These are phyloP conservation scores for Trametes punicea DNA, from an alignment of 768 basidiomycete genomes.

Conservation along the genomic window DNA sequence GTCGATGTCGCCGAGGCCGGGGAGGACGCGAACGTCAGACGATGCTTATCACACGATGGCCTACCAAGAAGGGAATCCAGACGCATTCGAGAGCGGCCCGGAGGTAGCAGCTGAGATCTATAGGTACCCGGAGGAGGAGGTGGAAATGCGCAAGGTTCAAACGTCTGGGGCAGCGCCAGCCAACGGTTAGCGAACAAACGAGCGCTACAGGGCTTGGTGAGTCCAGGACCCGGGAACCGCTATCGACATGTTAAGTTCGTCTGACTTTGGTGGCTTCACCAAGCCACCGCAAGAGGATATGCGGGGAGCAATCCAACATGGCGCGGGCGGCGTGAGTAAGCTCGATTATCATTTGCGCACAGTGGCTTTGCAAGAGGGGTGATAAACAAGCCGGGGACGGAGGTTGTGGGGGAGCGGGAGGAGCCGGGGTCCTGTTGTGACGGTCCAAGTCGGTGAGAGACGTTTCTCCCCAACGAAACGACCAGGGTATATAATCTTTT, in stretches of 20 bases:
- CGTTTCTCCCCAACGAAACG: constrained; percentile 17
- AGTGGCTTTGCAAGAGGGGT: background rate
- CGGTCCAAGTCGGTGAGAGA: constrained; percentile 5
- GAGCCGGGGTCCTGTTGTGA: constrained; percentile 14
- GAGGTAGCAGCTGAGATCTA: background rate
- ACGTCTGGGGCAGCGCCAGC: background rate
- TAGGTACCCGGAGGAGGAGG: background rate
- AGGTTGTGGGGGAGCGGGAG: constrained; percentile 7
- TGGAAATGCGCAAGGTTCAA: background rate
- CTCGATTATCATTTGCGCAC: too few relatives aligned
- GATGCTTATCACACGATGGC: background rate
- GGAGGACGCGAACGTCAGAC: background rate
- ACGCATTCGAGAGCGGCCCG: constrained; percentile 13
- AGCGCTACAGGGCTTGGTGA: background rate
- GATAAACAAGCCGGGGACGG: background rate
- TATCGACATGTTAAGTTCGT: background rate
- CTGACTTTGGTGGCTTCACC: background rate
- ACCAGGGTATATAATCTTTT: constrained; percentile 13
- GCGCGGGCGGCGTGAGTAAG: background rate
- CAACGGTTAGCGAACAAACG: too few relatives aligned
- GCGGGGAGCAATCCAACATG: too few relatives aligned
- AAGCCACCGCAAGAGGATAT: too few relatives aligned
- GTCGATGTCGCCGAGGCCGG: background rate
- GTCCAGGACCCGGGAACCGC: constrained; percentile 16
- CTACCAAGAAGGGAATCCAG: background rate